phyloP scores from a whole-genome alignment of 1,284 basidiomycete species.

The Leccinum huronense region DNA sequence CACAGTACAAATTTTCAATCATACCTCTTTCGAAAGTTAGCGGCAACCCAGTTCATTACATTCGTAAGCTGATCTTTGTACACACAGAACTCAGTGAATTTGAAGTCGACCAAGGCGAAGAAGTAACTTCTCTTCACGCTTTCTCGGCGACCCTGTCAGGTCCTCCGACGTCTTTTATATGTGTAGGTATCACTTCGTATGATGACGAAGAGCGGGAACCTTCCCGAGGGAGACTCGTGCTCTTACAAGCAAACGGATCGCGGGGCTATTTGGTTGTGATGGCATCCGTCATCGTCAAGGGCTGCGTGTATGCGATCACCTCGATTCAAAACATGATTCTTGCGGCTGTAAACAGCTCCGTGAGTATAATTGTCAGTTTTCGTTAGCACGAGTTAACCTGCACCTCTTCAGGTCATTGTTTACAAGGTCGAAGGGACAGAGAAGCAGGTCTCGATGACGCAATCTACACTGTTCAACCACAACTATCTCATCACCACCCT shows the following conservation, averaged over 20 bases:
- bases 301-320: slow-evolving; percentile 63
- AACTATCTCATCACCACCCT: slow-evolving; percentile 76
- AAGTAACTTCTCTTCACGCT: slow-evolving; percentile 55
- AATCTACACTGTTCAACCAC: slow-evolving; percentile 67
- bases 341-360: slow-evolving; percentile 74
- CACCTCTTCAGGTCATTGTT: slow-evolving; percentile 43
- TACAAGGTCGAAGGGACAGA: slow-evolving; percentile 42
- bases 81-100: slow-evolving; percentile 53
- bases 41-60: background rate
- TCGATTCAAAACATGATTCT: slow-evolving; percentile 51
- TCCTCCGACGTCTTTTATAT: slow-evolving; percentile 46
- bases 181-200: slow-evolving; percentile 58
- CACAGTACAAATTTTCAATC: slow-evolving; percentile 68
- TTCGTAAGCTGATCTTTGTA: slow-evolving; percentile 12
- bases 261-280: slow-evolving; percentile 17
- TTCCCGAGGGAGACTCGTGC: slow-evolving; percentile 54
- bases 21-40: slow-evolving; percentile 61
- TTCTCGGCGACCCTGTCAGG: slow-evolving; percentile 38
- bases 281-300: slow-evolving; percentile 45
- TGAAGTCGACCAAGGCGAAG: slow-evolving; percentile 53
- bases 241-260: slow-evolving; percentile 37
- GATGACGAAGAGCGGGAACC: slow-evolving; percentile 56
- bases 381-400: slow-evolving; percentile 2
- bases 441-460: slow-evolving; percentile 38
- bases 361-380: slow-evolving; percentile 38